Evolutionary conservation across 2,329 filamentous ascomycete species (phyloP), one percentile per base, ranked within the genome.

Genomic region (Emergomyces pasteurianus): DNA sequence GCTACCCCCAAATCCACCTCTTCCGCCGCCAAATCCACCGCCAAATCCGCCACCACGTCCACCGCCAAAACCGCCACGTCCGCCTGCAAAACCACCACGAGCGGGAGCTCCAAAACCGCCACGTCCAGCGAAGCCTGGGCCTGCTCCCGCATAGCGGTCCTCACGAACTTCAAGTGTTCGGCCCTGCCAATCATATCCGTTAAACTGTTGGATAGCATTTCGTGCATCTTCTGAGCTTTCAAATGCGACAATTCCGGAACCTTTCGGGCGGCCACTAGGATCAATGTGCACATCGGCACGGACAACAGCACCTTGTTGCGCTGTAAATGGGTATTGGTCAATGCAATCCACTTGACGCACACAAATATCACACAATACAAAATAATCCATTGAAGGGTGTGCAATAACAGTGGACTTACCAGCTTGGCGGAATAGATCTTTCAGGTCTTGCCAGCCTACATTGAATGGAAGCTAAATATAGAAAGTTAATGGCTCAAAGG

Each of bases 151-250:
- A 72, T 92, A 99, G 61, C 94, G 88, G 72, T 99, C 94, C 76
- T 97, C 92, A 64, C 94, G 91, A 65, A 99, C 94, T 74, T 99
- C 94, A 58, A 99, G 84, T 58, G 86, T 79, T 62, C 94, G 88
- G 12, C 94, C 94, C 74, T 97, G 92, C 94, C 94, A 99, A 65
- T 99, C 94, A 73, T 96, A 97, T 62, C 94, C 94, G 72, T 97
- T 96, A 81, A 97, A 99, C 68, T 96, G 92, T 71, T 91, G 86
- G 66, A 99, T 99, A 26, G 94, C 94, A 71, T 91, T 96, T 66
- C 91, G 90, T 49, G 94, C 92, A 76, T 99, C 94, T 62, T 97
- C 92, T 1, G 91, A 85, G 61, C 86, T 92, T 74, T 99, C 94
- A 73, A 96, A 99, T 49, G 94, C 91, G 63, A 99, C 94, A 62